These are phyloP conservation scores for Saccharomycopsis vini DNA, from an alignment of 805 yeast genomes.

Conservation along the genomic window DNA sequence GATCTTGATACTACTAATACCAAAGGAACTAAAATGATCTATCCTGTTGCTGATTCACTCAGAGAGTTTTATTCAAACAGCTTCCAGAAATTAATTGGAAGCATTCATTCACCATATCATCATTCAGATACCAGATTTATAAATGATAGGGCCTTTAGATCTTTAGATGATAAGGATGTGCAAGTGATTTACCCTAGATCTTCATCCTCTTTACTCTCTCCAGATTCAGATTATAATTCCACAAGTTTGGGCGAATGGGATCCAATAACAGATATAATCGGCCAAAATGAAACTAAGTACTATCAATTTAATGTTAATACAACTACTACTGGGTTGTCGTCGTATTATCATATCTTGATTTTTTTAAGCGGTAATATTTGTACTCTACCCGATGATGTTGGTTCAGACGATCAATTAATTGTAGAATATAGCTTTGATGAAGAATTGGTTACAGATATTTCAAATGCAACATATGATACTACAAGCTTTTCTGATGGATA, in stretches of 20 bases:
- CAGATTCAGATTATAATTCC: constrained; percentile 5
- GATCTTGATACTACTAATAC: background rate
- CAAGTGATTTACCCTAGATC: constrained; percentile 9
- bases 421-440: constrained; percentile 16
- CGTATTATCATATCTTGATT: constrained; percentile 37
- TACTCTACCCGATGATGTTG: constrained; percentile 22
- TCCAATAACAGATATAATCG: constrained; percentile 23
- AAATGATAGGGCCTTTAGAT: background rate
- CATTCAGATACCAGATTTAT: too few species aligned
- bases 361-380: constrained; percentile 47
- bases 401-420: constrained; percentile 5
- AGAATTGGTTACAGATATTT: constrained; percentile 6
- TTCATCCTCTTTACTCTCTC: background rate
- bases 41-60: constrained; percentile 1
- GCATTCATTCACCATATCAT: too few species aligned
- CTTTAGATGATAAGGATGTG: background rate
- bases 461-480: constrained; percentile 6
- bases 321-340: constrained; percentile 34
- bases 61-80: background rate
- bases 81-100: background rate
- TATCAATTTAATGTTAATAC: constrained; percentile 38
- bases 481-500: constrained; percentile 14
- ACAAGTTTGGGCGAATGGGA: constrained; percentile 21
- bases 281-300: constrained; percentile 32
- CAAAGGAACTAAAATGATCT: too few species aligned